A percentile compares a stretch with the other conserved stretches of the same genome.
phyloP scores from a whole-genome alignment of 73 alveolate genomes.

The Tetrahymena borealis region DNA sequence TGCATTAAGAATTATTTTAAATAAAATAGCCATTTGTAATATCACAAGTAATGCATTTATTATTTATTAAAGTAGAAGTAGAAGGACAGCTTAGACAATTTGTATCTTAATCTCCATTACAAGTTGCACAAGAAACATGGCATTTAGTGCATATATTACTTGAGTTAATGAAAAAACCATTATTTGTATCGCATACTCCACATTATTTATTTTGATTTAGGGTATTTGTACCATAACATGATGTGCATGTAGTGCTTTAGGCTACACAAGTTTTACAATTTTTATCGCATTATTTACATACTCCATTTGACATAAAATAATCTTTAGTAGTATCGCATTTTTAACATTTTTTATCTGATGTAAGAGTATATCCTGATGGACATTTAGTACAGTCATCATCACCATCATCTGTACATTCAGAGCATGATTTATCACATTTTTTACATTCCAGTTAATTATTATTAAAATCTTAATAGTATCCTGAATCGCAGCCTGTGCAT shows the following conservation, averaged over 20 bases:
- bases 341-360: no score
- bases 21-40: not conserved
- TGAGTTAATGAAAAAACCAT: not conserved
- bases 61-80: not conserved
- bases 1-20: not conserved
- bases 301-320: not conserved
- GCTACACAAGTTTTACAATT: not conserved
- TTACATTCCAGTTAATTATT: no score
- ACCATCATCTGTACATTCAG: no score
- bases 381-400: no score
- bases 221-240: not conserved
- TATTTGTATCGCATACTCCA: not conserved
- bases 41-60: not conserved
- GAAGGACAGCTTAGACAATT: not conserved
- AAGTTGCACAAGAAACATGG: not conserved
- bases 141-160: not conserved
- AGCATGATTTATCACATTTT: no score
- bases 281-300: not conserved
- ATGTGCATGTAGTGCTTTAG: not conserved
- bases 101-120: not conserved
- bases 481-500: no score
- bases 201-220: not conserved
- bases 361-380: no score
- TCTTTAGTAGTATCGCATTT: no score
- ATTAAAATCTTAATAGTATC: no score